Evolutionary conservation across 2,329 filamentous ascomycete genomes (phyloP), one percentile per base, ranked within the genome.

Genomic region (Didymella pomorum): DNA sequence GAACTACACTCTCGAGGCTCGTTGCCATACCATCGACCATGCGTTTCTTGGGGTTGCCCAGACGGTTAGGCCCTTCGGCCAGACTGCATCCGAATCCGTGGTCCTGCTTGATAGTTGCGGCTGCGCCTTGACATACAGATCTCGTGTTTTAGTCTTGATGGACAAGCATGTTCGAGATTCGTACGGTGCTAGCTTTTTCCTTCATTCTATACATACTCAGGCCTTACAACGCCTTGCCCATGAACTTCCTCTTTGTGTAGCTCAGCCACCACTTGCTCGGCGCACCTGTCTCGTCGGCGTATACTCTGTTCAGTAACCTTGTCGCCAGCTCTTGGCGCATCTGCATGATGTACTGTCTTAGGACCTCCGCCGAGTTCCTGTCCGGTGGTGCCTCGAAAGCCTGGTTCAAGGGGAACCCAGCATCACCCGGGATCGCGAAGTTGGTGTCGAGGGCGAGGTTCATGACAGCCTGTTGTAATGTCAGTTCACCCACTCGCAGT

Each of bases 161-260:
- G 35, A 39, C 35, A 18, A 11, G 35, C 16, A 35, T n/a, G 16
- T 35, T n/a, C 3, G n/a, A 20, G 6, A 4, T 39, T 39, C 12
- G 11, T 18, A 10, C 8, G 8, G 35, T 39, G 20, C 45, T 18
- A 4, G 18, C 20, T 16, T 20, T 7, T 4, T 20, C 7, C 20
- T 14, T 2, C 18, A 3, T 4, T 16, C 35, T 33, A 26, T 7
- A 5, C 5, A 29, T 29, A 11, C 26, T 8, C 9, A 23, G 7
- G 18, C 9, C 33, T 21, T 72, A 77, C 67, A 78, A 67, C 20
- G 79, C 74, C 87, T 98, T 98, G 78, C 93, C 93, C 95, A 99
- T 98, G 76, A 99, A 99, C 87, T 97, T 97, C 81, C 95, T 89
- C 88, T 98, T 98, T 52, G 91, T 92, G 78, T 97, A 99, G 84